Base-by-base conservation (phyloP, 75 land plant species). In the Cunninghamia lanceolata region DNA sequence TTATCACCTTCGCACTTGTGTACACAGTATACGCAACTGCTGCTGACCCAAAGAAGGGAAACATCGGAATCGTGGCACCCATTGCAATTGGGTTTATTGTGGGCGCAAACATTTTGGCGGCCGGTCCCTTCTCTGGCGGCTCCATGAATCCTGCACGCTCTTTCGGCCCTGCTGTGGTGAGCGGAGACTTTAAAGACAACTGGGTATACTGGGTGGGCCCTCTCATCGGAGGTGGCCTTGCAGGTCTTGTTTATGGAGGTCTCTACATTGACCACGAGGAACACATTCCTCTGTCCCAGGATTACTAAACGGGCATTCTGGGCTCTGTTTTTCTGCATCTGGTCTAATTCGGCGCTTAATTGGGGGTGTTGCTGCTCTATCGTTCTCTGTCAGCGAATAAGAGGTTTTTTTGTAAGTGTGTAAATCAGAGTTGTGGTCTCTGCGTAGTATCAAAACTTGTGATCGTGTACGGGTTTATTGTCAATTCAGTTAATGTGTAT, bases 181-280 rank as follows among this genome's bases (percentile, higher is more conserved):
- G 85, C 54, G 88, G 90, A 17, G 88, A 94, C 91, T 94, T 87
- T 80, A 45, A 78, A 52, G 87, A 89, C 89, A 89, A 92, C 84
- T 95, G 96, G 96, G 85, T 95, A 45, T 95, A 94, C 92, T 95
- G 96, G 96, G 93, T 92, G 17, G 96, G 96, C 11, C 96, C 96
- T 14, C 92, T 95, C 86, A 73, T 95, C 28, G 96, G 96, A 30
- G 96, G 92, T 34, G 94, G 89, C 13, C 76, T 95, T 1, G 96
- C 95, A 16, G 96, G 93, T 15, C 86, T 92, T 36, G 82, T 95
- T 84, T 95, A 93, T 82, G 90, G 84, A 28, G 84, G 88, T 42
- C 47, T 92, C 39, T 91, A 74, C 89, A 85, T 92, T 43, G 21
- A 28, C 39, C 59, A 45, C 75, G 40, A 76, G 9, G 77, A 59